Percentiles rank a stretch among this genome's conserved stretches.
These are phyloP conservation scores for Sclerotinia spermophila DNA, from an alignment of 2,329 filamentous ascomycete genomes.

Conservation along the genomic window DNA sequence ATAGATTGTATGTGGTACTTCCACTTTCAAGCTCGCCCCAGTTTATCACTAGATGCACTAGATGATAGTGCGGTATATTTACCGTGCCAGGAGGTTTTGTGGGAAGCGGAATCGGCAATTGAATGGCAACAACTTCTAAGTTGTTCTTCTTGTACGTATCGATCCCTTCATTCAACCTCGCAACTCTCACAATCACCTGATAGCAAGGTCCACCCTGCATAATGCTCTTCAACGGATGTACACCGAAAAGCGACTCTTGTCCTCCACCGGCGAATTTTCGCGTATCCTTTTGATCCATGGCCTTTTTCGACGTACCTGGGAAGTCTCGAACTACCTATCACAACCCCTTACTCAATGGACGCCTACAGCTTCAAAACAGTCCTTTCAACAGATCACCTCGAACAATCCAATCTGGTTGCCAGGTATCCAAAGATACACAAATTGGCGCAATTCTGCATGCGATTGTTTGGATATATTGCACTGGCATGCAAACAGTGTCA, in stretches of 20 bases:
- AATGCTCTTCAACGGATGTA: constrained; percentile 46
- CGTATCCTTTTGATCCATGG: constrained; percentile 48
- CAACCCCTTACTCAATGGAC: constrained; percentile 7
- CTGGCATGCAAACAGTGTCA: constrained; percentile 43
- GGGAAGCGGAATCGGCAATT: neutral
- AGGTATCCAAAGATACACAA: constrained; percentile 38
- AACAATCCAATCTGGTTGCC: neutral
- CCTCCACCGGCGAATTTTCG: constrained; percentile 46
- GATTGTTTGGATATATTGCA: constrained; percentile 44
- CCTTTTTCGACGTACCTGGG: constrained; percentile 48
- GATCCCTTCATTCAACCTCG: neutral
- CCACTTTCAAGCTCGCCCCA: neutral
- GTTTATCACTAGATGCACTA: neutral
- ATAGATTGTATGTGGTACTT: constrained; percentile 4
- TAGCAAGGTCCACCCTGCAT: constrained; percentile 39
- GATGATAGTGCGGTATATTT: neutral
- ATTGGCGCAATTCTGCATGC: constrained; percentile 44
- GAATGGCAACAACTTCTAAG: constrained; percentile 3
- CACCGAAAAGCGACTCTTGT: constrained; percentile 46
- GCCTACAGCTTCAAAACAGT: neutral
- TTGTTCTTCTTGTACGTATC: neutral
- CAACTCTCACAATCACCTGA: too few relatives aligned
- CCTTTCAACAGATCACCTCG: neutral
- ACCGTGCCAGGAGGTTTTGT: neutral
- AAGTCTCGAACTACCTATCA: constrained; percentile 43